Evolutionary conservation across 2,329 filamentous ascomycete species (phyloP), one percentile per base, ranked within the genome.

Genomic region (Trichoderma sp.): DNA sequence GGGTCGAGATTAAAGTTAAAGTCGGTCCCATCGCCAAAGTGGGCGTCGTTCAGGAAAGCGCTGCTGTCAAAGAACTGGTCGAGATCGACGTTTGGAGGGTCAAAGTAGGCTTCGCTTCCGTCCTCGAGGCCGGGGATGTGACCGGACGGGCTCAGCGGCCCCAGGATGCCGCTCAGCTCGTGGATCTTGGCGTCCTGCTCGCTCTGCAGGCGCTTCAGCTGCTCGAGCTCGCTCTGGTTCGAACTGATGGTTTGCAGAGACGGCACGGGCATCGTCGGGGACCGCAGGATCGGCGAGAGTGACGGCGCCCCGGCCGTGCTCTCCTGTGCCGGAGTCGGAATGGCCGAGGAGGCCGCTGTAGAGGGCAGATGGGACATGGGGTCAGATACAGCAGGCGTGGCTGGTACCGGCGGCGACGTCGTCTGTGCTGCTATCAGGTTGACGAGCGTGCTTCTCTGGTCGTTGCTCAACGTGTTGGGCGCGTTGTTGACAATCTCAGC

Each of bases 101-200:
- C 72, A 71, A 79, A 78, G 68, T 75, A 74, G 41, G 72, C 72
- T 19, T 74, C 75, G 21, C 69, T 65, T 17, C 70, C 74, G 3
- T 83, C 81, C 1, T 80, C 80, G 1, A 95, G 76, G 5, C 91
- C 91, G 1, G 92, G 90, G 43, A 96, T 91, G 17, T 85, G 84
- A 5, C 92, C 92, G 0, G 87, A 91, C 0, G 93, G 93, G 71
- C 89, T 93, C 14, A 96, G 82, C 0, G 93, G 93, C 7, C 90
- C 88, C 7, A 97, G 83, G 17, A 92, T 80, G 63, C 86, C 88
- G 59, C 88, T 88, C 10, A 97, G 81, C 65, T 91, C 87, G 67
- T 91, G 86, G 1, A 97, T 90, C 56, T 90, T 90, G 55, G 84
- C 84, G 67, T 90, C 88, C 72, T 97, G 93, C 66, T 94, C 88